phyloP scores from a whole-genome alignment of 768 basidiomycete species.

The Podaxis carcinomalis region DNA sequence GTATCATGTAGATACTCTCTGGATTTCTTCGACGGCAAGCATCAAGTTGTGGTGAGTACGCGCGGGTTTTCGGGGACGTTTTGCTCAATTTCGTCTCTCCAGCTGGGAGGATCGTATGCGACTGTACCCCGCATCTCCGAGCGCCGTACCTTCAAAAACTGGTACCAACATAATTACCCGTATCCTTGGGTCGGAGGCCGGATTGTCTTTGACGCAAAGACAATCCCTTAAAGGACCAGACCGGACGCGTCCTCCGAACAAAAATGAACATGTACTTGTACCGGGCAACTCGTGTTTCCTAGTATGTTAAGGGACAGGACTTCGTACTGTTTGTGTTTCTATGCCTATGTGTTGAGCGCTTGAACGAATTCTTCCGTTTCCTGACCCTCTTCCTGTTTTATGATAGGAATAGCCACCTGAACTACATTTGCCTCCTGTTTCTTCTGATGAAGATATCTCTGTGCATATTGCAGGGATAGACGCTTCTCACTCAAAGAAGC shows the following conservation, averaged over 20 bases:
- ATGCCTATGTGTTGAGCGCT: conserved; percentile 16
- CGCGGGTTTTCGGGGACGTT: conserved; percentile 2
- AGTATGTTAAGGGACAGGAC: background rate
- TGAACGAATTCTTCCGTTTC: conserved; percentile 46
- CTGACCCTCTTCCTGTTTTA: conserved; percentile 51
- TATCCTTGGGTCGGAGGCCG: conserved; percentile 84
- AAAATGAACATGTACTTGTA: conserved; percentile 2
- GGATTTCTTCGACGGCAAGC: conserved; percentile 89
- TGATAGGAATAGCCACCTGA: conserved; percentile 35
- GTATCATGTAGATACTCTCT: conserved; percentile 53
- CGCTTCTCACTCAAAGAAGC: conserved; percentile 45
- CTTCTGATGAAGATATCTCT: conserved; percentile 44
- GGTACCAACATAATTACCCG: conserved; percentile 88
- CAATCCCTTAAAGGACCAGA: background rate
- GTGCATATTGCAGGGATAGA: conserved; percentile 53
- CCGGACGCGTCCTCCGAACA: background rate
- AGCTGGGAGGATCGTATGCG: conserved; percentile 90
- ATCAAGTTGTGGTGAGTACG: conserved; percentile 79
- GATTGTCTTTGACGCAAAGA: conserved; percentile 38
- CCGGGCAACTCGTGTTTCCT: background rate
- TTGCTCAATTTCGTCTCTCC: conserved; percentile 10
- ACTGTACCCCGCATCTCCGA: conserved; percentile 81
- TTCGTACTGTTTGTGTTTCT: background rate
- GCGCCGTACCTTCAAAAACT: conserved; percentile 78
- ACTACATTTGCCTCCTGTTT: conserved; percentile 18